Base-by-base conservation (phyloP, 2,329 filamentous ascomycete species). In the Onygenales sp. region DNA sequence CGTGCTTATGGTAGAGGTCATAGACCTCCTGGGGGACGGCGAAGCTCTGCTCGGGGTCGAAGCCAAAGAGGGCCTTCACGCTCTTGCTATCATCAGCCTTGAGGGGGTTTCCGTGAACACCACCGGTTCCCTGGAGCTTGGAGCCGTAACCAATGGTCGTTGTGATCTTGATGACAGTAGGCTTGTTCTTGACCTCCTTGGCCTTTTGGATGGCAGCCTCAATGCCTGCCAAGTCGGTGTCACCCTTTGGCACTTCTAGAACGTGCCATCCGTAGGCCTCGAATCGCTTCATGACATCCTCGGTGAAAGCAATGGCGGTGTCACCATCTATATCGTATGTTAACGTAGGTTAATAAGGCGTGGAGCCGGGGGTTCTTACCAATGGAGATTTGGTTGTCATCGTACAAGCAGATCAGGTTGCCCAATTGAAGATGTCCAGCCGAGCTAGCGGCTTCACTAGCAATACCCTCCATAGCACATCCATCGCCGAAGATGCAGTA, bases 111-210 rank as follows among this genome's bases (percentile, higher is more conserved):
- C 93, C 93, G 82, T 98, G 93, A 59, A 98, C 93, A 73, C 89
- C 89, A 72, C 89, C 86, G 63, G 93, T 97, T 67, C 93, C 93
- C 79, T 95, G 83, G 66, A 93, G 83, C 74, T 87, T 83, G 64
- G 93, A 97, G 66, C 93, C 93, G 76, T 86, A 98, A 67, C 93
- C 93, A 70, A 98, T 98, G 72, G 88, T 97, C 70, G 93, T 98
- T 71, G 85, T 90, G 65, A 98, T 84, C 80, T 95, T 91, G 80
- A 98, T 96, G 67, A 98, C 78, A 57, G 91, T 87, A 60, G 93
- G 93, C 86, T 97, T 98, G 81, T 97, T 83, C 74, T 84, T 97
- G 75, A 94, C 87, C 61, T 84, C 78, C 79, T 92, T 84, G 72
- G 84, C 87, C 77, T 87, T 82, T 73, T 84, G 82, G 73, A 98